These are phyloP conservation scores for Fusarium sulawesiense DNA, from an alignment of 2,329 filamentous ascomycete species.

Conservation along the genomic window DNA sequence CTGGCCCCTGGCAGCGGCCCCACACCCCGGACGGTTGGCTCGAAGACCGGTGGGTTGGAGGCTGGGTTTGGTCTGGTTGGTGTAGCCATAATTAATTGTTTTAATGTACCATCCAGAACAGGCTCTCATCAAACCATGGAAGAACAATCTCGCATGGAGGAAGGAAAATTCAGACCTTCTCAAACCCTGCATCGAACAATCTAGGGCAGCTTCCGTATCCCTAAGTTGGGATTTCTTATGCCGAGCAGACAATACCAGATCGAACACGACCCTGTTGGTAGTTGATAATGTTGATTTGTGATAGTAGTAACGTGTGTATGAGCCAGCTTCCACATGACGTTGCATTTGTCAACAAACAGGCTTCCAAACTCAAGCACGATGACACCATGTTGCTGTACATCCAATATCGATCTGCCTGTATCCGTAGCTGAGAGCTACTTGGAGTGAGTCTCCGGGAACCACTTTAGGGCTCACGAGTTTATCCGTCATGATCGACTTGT, in stretches of 20 bases:
- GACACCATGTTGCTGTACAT: conserved; percentile 8
- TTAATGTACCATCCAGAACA: neutral
- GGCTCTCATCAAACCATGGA: neutral
- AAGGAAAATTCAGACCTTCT: conserved; percentile 19
- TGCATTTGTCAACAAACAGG: conserved; percentile 17
- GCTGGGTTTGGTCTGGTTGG: conserved; percentile 2
- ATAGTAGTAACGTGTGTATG: conserved; percentile 3
- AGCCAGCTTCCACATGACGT: neutral
- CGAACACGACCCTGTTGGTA: conserved; percentile 9
- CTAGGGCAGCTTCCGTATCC: conserved; percentile 4
- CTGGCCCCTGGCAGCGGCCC: conserved; percentile 42
- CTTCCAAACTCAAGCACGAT: conserved; percentile 19
- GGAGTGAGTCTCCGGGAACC: conserved; percentile 8
- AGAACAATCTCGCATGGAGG: conserved; percentile 23
- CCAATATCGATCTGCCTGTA: neutral
- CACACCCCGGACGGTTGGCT: conserved; percentile 44
- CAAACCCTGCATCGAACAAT: conserved; percentile 20
- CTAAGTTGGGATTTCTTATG: conserved; percentile 9
- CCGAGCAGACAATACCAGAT: conserved; percentile 13
- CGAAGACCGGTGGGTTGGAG: conserved; percentile 37
- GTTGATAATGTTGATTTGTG: conserved; percentile 5
- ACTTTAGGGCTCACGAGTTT: conserved; percentile 13
- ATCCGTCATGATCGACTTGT: conserved; percentile 15
- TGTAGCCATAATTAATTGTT: conserved; percentile 2
- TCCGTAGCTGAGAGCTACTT: neutral